phyloP scores from a whole-genome alignment of 2,329 filamentous ascomycete species.

The Fusarium bactridioides region DNA sequence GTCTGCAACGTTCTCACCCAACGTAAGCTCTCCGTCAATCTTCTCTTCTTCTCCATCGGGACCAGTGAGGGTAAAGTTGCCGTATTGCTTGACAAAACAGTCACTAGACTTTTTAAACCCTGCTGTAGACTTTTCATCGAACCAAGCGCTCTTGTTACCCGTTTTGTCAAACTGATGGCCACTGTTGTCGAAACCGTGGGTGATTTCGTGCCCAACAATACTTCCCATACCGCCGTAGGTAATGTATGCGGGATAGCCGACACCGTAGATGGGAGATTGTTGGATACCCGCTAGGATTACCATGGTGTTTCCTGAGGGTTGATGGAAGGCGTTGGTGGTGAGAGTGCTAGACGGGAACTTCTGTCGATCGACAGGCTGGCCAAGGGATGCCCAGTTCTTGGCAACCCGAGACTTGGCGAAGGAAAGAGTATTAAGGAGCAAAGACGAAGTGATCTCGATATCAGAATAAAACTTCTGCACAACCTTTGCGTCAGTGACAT shows the following conservation, averaged over 20 bases:
- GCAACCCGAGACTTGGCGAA: constrained; percentile 56
- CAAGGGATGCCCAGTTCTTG: constrained; percentile 64
- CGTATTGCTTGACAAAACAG: constrained; percentile 75
- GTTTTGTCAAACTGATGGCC: constrained; percentile 71
- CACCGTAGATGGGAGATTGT: constrained; percentile 72
- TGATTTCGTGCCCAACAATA: constrained; percentile 73
- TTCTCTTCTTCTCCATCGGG: constrained; percentile 63
- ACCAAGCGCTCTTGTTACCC: constrained; percentile 72
- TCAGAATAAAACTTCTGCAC: constrained; percentile 64
- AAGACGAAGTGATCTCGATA: constrained; percentile 58
- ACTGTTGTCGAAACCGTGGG: constrained; percentile 73
- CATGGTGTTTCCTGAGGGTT: constrained; percentile 69
- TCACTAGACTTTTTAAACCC: constrained; percentile 64
- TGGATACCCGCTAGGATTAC: constrained; percentile 68
- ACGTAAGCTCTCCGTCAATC: constrained; percentile 68
- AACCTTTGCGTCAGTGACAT: constrained; percentile 64
- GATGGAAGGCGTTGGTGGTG: constrained; percentile 72
- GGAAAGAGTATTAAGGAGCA: constrained; percentile 66
- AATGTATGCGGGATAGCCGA: constrained; percentile 68
- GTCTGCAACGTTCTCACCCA: constrained; percentile 77
- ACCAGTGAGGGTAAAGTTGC: constrained; percentile 65
- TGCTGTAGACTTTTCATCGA: constrained; percentile 65
- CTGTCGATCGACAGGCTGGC: constrained; percentile 66
- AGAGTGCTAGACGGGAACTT: constrained; percentile 68
- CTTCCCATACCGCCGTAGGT: constrained; percentile 73